Base-by-base conservation (phyloP, 495 filamentous ascomycete genomes). In the Aspergillus sclerotioniger region DNA sequence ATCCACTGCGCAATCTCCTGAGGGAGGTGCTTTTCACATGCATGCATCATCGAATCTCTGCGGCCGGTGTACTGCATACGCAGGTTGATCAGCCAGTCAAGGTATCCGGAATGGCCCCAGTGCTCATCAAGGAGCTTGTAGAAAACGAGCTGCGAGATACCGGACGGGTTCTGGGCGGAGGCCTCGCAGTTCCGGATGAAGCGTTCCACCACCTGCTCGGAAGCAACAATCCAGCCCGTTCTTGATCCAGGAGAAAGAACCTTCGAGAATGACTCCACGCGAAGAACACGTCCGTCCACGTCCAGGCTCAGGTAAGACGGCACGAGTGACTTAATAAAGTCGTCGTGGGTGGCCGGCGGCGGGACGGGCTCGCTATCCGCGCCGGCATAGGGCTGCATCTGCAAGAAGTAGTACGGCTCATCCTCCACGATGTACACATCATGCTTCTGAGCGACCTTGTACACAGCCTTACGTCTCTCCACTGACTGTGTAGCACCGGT, bases 341-440 rank as follows among this genome's bases (percentile, higher is more conserved):
- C 83, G 6, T 76, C 74, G 62, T 85, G 82, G 13, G 72, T 81
- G 8, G 75, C 63, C 3, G 85, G 83, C 0, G 81, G 78, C 17
- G 83, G 80, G 2, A 74, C 70, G 3, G 82, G 74, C 3, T 76
- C 70, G 17, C 72, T 69, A 51, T 80, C 71, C 29, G 76, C 68
- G 21, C 83, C 82, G 13, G 79, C 78, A 72, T 92, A 94, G 1
- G 90, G 85, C 67, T 90, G 84, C 91, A 98, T 96, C 76, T 98
- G 94, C 51, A 98, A 80, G 77, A 93, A 98, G 74, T 97, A 98
- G 73, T 96, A 97, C 12, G 93, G 93, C 68, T 98, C 93, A 67
- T 98, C 93, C 73, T 98, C 93, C 51, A 98, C 66, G 67, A 98
- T 92, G 67, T 83, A 88, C 39, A 98, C 58, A 66, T 96, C 90